These are phyloP conservation scores for Parascedosporium putredinis DNA, from an alignment of 2,329 filamentous ascomycete genomes.

Conservation along the genomic window DNA sequence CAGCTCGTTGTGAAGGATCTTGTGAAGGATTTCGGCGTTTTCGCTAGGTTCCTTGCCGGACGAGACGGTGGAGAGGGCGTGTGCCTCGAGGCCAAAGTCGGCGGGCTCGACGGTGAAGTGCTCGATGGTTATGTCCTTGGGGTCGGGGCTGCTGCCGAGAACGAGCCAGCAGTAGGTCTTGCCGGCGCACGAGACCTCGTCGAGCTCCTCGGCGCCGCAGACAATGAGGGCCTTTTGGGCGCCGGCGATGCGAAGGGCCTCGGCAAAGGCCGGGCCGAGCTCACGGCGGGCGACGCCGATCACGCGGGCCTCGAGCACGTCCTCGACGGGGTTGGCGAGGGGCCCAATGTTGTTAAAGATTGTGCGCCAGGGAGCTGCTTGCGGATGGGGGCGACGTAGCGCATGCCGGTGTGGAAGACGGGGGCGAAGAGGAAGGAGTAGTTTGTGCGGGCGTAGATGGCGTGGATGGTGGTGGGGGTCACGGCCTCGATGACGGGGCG, in stretches of 20 bases:
- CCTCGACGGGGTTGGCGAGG: slow-evolving; percentile 80
- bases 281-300: slow-evolving; percentile 86
- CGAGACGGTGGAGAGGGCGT: slow-evolving; percentile 68
- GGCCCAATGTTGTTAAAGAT: slow-evolving; percentile 97
- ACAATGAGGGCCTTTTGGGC: slow-evolving; percentile 79
- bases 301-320: slow-evolving; percentile 74
- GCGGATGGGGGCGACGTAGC: slow-evolving; percentile 74
- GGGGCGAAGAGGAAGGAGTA: slow-evolving; percentile 95
- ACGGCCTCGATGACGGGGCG: slow-evolving; percentile 67
- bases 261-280: slow-evolving; percentile 79
- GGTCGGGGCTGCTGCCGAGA: slow-evolving; percentile 27
- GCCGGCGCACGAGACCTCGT: slow-evolving; percentile 90
- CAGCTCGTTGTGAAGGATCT: slow-evolving; percentile 64
- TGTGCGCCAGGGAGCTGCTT: slow-evolving; percentile 82
- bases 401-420: slow-evolving; percentile 93
- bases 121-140: slow-evolving; percentile 45
- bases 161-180: slow-evolving; percentile 83
- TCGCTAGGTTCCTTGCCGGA: slow-evolving; percentile 76
- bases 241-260: slow-evolving; percentile 68
- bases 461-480: slow-evolving; percentile 56
- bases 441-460: slow-evolving; percentile 70
- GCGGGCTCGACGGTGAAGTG: slow-evolving; percentile 68
- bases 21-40: slow-evolving; percentile 76
- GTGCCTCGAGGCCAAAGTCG: slow-evolving; percentile 76
- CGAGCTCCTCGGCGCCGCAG: slow-evolving; percentile 88